A percentile compares a stretch with the other conserved stretches of the same genome.
These are phyloP conservation scores for Schoenoplectus triqueter DNA, from an alignment of 202 grass and related monocot species.

Conservation along the genomic window DNA sequence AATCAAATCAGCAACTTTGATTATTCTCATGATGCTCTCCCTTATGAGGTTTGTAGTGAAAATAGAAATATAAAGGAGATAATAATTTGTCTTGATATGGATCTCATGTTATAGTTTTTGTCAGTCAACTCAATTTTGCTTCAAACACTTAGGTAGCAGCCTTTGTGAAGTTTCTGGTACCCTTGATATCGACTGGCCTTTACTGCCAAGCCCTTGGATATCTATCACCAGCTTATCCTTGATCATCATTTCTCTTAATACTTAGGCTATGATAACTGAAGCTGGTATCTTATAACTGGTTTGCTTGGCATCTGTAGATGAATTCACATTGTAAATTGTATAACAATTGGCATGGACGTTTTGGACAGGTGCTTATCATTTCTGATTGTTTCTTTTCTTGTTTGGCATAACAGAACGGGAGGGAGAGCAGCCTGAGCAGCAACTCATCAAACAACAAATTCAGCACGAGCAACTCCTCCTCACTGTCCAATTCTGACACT, in stretches of 20 bases:
- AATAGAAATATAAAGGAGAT: neutral
- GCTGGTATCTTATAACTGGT: neutral
- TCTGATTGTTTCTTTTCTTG: conserved; percentile 4
- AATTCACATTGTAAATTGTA: neutral
- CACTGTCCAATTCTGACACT: conserved; percentile 35
- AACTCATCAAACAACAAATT: conserved; percentile 51
- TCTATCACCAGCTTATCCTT: neutral
- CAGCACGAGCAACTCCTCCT: conserved; percentile 40
- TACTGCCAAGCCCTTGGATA: neutral
- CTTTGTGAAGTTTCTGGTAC: neutral
- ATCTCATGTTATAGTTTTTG: neutral
- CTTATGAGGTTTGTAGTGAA: conserved; percentile 39
- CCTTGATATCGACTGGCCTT: neutral
- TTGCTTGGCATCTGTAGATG: neutral
- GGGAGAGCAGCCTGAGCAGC: conserved; percentile 85
- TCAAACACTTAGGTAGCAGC: neutral
- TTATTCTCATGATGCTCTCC: conserved; percentile 47
- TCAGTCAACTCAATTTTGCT: neutral
- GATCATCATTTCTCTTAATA: neutral
- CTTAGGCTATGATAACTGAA: conserved; percentile 1
- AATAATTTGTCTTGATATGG: conserved; percentile 12
- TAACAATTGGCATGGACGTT: neutral
- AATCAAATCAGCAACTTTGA: conserved; percentile 48
- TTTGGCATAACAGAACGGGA: conserved; percentile 49
- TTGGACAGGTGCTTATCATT: neutral